Conservation (phyloP, 768 basidiomycete genomes). For the Serendipita sp. region DNA sequence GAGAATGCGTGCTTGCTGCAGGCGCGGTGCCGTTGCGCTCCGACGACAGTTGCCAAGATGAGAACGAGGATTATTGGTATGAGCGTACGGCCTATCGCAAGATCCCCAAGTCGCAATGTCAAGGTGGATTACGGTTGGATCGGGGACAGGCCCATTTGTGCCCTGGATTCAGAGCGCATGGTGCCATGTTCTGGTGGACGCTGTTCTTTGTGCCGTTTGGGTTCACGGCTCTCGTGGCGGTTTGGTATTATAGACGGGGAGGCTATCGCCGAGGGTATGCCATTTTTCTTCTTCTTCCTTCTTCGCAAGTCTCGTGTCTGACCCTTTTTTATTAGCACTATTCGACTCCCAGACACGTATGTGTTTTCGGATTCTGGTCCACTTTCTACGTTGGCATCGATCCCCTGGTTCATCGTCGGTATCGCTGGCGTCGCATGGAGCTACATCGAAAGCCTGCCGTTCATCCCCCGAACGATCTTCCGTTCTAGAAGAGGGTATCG, state of each 20-base stretch:
- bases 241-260: conserved; percentile 67
- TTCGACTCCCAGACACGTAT: conserved; percentile 50
- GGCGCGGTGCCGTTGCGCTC: conserved; percentile 46
- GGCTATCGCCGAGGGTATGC: conserved; percentile 63
- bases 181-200: conserved; percentile 72
- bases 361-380: conserved; percentile 27
- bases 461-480: conserved; percentile 16
- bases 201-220: conserved; percentile 61
- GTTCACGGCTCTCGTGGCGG: conserved; percentile 59
- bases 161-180: conserved; percentile 61
- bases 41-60: conserved; percentile 44
- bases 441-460: conserved; percentile 25
- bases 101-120: conserved; percentile 78
- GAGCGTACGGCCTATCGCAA: conserved; percentile 84
- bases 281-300: background rate
- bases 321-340: conserved; percentile 35
- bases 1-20: conserved; percentile 61
- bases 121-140: conserved; percentile 66
- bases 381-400: conserved; percentile 62
- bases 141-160: conserved; percentile 60
- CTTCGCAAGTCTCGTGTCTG: conserved; percentile 10
- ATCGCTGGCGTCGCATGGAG: conserved; percentile 58
- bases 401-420: conserved; percentile 83
- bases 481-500: conserved; percentile 51
- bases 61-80: conserved; percentile 53